Percentiles rank a stretch among this genome's conserved stretches.
Evolutionary conservation across 257 asterid genomes (phyloP).

Genomic region (Ilex asprella): DNA sequence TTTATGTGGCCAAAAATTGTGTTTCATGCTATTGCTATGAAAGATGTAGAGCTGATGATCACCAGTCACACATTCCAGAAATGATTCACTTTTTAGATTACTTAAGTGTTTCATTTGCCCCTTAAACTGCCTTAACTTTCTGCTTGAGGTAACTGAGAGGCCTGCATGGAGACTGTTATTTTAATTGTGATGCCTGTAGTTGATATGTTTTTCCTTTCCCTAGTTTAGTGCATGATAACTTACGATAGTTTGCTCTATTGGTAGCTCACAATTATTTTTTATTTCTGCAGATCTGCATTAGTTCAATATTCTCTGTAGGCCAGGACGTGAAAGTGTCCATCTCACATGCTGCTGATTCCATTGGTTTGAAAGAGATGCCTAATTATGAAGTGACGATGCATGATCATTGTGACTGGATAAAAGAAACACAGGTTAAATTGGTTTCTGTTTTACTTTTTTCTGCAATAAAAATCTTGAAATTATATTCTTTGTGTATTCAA

Average conservation of each 20-base stretch:
- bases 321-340: constrained; percentile 75
- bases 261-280: constrained; percentile 3
- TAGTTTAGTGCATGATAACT: background rate
- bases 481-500: no score
- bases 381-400: constrained; percentile 50
- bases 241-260: background rate
- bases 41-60: no score
- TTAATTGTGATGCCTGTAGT: background rate
- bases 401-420: constrained; percentile 80
- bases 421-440: constrained; percentile 49
- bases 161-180: background rate
- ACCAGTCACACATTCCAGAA: no score
- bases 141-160: background rate
- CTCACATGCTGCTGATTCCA: constrained; percentile 67
- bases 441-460: background rate
- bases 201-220: background rate
- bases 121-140: background rate
- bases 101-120: background rate
- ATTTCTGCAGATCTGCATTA: constrained; percentile 54
- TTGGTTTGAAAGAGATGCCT: constrained; percentile 71
- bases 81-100: background rate
- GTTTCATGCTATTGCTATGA: no score
- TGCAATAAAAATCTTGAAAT: no score
- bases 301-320: constrained; percentile 46
- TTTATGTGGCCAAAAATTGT: no score